Evolutionary conservation across 768 basidiomycete species (phyloP).

Genomic region (Erythrobasidium yunnanense): DNA sequence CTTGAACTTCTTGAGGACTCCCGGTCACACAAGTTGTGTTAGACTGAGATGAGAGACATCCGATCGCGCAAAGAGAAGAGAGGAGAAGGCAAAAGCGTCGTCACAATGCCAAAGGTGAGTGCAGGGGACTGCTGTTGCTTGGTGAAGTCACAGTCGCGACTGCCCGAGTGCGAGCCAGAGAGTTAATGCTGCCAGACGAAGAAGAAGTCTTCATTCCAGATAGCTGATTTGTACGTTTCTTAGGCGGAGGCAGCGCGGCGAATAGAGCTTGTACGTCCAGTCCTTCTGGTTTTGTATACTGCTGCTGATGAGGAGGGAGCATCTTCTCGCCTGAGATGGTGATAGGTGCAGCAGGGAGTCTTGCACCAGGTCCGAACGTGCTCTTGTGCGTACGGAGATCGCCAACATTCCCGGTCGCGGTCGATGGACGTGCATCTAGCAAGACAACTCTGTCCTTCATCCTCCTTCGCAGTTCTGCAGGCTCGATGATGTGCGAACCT

Average conservation of each 20-base stretch:
- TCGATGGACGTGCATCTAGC: too few relatives aligned
- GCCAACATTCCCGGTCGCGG: not conserved
- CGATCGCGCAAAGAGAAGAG: too few relatives aligned
- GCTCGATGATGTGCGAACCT: conserved; percentile 15
- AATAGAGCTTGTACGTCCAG: conserved; percentile 6
- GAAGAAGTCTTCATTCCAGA: not conserved
- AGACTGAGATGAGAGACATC: too few relatives aligned
- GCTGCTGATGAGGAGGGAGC: too few relatives aligned
- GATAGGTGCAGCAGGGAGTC: not conserved
- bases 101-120: too few relatives aligned
- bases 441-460: conserved; percentile 12
- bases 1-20: too few relatives aligned
- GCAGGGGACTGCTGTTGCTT: too few relatives aligned
- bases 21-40: too few relatives aligned
- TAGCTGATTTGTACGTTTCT: not conserved
- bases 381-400: not conserved
- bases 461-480: conserved; percentile 6
- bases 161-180: not conserved
- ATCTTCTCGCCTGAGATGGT: not conserved
- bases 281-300: too few relatives aligned
- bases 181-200: not conserved
- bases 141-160: not conserved
- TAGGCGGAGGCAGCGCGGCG: conserved; percentile 19
- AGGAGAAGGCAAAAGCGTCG: too few relatives aligned
- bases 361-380: not conserved